Percentiles rank a stretch among this genome's conserved stretches.
Evolutionary conservation across 2,329 filamentous ascomycete species (phyloP).

Genomic region (Emmonsiellopsis sp.): DNA sequence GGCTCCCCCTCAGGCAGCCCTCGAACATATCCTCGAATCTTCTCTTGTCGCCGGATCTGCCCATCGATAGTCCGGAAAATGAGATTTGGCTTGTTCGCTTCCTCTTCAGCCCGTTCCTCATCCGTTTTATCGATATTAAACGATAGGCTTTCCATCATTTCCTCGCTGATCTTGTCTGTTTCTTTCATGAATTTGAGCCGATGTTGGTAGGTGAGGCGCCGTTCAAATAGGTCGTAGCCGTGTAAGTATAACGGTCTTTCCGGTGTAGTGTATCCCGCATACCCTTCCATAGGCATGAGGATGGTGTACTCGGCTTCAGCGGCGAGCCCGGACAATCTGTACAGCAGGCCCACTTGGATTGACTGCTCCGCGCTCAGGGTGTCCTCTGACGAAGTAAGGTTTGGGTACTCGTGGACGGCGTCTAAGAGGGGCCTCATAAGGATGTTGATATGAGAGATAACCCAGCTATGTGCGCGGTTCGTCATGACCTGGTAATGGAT

Average conservation of each 20-base stretch:
- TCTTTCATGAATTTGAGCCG: background rate
- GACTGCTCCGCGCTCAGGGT: conserved; percentile 10
- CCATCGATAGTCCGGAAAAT: background rate
- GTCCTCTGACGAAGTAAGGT: background rate
- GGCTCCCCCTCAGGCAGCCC: background rate
- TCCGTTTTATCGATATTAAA: background rate
- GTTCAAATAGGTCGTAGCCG: background rate
- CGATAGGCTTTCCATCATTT: background rate
- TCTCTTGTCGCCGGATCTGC: conserved; percentile 4
- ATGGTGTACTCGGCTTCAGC: conserved; percentile 15
- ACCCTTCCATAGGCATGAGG: conserved; percentile 18
- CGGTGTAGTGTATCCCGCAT: conserved; percentile 10
- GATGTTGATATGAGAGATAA: conserved; percentile 10
- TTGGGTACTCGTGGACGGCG: conserved; percentile 4
- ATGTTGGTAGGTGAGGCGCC: background rate
- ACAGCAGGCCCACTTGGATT: conserved; percentile 9
- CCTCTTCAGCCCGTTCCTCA: no score
- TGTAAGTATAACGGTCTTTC: background rate
- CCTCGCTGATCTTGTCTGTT: background rate
- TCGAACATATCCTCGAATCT: background rate
- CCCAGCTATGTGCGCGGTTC: conserved; percentile 16
- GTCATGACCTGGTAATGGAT: conserved; percentile 17
- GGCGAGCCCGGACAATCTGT: conserved; percentile 9
- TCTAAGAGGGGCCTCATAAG: conserved; percentile 11
- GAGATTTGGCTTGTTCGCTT: no score